These are phyloP conservation scores for Fusarium sp. DNA, from an alignment of 2,329 filamentous ascomycete genomes.

Conservation along the genomic window DNA sequence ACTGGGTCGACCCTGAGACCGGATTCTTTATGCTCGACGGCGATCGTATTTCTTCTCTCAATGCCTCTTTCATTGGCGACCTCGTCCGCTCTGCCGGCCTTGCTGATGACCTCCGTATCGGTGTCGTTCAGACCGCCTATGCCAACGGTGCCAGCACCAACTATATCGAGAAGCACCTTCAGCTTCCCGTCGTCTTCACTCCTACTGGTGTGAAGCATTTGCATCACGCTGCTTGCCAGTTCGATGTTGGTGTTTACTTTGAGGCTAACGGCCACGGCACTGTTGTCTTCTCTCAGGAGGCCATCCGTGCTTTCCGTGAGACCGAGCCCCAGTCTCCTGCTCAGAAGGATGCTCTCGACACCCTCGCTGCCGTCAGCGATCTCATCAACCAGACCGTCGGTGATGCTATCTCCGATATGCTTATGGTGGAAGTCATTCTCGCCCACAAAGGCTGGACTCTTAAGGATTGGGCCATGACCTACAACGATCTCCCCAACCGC, in stretches of 20 bases:
- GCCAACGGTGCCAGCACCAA: constrained; percentile 95
- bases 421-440: constrained; percentile 95
- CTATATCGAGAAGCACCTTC: constrained; percentile 89
- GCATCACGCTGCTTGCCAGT: constrained; percentile 94
- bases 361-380: constrained; percentile 83
- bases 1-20: constrained; percentile 85
- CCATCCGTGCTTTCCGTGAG: constrained; percentile 80
- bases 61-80: constrained; percentile 92
- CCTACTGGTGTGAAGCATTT: constrained; percentile 97
- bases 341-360: constrained; percentile 89
- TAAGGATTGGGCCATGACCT: constrained; percentile 92
- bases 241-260: constrained; percentile 97
- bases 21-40: constrained; percentile 95
- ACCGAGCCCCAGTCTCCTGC: constrained; percentile 90
- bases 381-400: constrained; percentile 99
- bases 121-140: constrained; percentile 97
- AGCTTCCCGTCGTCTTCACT: constrained; percentile 91
- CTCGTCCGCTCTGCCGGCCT: constrained; percentile 85
- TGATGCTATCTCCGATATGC: constrained; percentile 94
- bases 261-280: constrained; percentile 99
- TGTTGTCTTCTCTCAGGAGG: constrained; percentile 90
- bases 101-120: constrained; percentile 84
- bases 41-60: constrained; percentile 94
- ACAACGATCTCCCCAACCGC: constrained; percentile 93
- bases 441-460: constrained; percentile 94